Evolutionary conservation across 2,329 filamentous ascomycete species (phyloP), one percentile per base, ranked within the genome.

Genomic region (Fusarium praegraminearum): DNA sequence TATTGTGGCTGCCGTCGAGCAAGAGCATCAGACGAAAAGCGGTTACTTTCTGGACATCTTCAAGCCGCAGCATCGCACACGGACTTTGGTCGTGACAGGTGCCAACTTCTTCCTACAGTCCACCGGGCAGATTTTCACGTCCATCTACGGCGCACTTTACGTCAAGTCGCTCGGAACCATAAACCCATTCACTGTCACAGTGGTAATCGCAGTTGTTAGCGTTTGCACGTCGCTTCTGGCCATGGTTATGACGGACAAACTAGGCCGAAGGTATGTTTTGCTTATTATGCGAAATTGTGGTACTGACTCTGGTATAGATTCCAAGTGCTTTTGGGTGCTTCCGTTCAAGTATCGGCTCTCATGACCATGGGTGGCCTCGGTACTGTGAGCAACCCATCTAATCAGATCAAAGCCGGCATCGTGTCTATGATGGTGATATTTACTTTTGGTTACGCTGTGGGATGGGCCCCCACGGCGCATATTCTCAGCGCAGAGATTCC

Each of bases 301-400:
- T 22, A 12, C 36, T 38, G 36, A 38, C 36, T 12, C 5, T 1
- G 1, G 9, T 12, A 38, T 3, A 38, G n/a, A 20, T 38, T 38
- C 18, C 36, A 38, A 38, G n/a, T 38, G 2, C 36, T 38, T 12
- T 38, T 38, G 8, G 36, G 36, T 2, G 36, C 36, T 3, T 38
- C 36, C 9, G 7, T 38, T 3, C 36, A 38, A 7, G 18, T 50
- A 3, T 18, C 47, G 1, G 47, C 47, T 26, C 16, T 80, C 3
- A 71, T 81, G 20, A 75, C 76, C 9, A 80, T 82, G 79, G 80
- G 78, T 26, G 79, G 75, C 3, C 69, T 81, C 12, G 80, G 79
- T 16, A 76, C 76, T 16, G 36, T 65, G 1, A 43, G 45, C 12
- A 55, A 68, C 11, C 57, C 72, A 2, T 69, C 65, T 1, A 52